Evolutionary conservation across 495 filamentous ascomycete species (phyloP), one percentile per base, ranked within the genome.

Genomic region (Penicillium goetzii): DNA sequence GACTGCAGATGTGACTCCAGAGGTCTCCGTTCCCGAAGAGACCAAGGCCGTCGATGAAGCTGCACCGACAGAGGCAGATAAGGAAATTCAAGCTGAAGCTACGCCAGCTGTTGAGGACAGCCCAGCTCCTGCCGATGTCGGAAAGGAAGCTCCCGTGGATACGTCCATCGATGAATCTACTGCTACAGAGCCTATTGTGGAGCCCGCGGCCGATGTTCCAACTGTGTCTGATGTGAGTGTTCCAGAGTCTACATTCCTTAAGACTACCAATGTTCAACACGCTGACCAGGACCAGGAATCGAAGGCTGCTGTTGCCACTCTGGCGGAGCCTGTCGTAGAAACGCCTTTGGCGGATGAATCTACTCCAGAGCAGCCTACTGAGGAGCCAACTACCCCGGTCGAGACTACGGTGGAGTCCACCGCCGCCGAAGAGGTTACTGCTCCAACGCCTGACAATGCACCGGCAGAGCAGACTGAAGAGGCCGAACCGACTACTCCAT

Each of bases 71-170:
- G 58, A 65, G 49, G 21, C 49, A 51, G 36, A 33, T 0, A 45
- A 33, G 1, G 58, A 58, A 5, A 6, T 26, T n/a, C 58, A 65
- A 43, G 25, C 40, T 15, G 51, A 66, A 21, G 17, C 63, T 23
- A 59, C 12, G 12, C 30, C 50, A 15, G 54, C 40, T 38, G 47
- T 51, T 28, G 50, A 52, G 21, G 47, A 56, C 25, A 15, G 23
- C 12, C 64, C 17, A 17, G 41, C 53, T 45, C 1, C 33, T 54
- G 32, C 59, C 15, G 28, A 26, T 28, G 19, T 41, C 3, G 59
- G 62, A 17, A 50, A 36, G 14, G 54, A 49, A 53, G 55, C 26
- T 19, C 8, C 50, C 3, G 3, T 23, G 19, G 47, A 40, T 17
- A 15, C 33, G 30, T 14, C 45, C 8, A 4, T 41, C 0, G 51